Conservation (phyloP, 2,329 filamentous ascomycete genomes). For the Fusarium fujikuroi region DNA sequence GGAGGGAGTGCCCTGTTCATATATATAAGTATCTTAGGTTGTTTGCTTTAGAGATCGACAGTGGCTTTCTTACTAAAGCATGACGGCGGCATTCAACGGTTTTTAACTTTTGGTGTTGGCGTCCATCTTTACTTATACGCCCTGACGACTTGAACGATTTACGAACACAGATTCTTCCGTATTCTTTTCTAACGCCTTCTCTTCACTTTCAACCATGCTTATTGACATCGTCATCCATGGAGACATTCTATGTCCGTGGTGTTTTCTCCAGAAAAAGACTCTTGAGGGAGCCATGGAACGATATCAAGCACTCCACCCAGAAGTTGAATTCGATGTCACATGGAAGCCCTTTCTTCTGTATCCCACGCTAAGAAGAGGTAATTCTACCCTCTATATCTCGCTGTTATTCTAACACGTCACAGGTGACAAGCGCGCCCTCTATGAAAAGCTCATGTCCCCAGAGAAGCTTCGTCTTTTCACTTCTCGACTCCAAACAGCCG, state of each 20-base stretch:
- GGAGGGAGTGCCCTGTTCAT: neutral
- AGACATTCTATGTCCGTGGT: slow-evolving; percentile 64
- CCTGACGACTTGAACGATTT: neutral
- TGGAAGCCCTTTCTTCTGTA: slow-evolving; percentile 61
- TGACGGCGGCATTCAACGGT: neutral
- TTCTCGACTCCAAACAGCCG: slow-evolving; percentile 48
- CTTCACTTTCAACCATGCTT: slow-evolving; percentile 17
- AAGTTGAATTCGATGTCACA: slow-evolving; percentile 57
- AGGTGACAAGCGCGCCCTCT: slow-evolving; percentile 52
- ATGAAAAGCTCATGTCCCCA: slow-evolving; percentile 47
- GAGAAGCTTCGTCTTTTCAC: slow-evolving; percentile 44
- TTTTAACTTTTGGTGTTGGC: neutral
- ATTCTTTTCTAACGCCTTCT: neutral
- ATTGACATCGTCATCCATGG: slow-evolving; percentile 58
- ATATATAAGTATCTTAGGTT: slow-evolving; percentile 8
- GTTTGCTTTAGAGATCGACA: neutral
- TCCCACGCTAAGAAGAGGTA: slow-evolving; percentile 48
- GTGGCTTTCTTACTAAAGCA: slow-evolving; percentile 1
- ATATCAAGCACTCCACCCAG: slow-evolving; percentile 54
- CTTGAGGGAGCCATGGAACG: slow-evolving; percentile 57
- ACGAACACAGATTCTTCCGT: neutral
- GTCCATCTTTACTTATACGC: neutral
- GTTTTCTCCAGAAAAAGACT: slow-evolving; percentile 60
- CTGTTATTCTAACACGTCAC: neutral
- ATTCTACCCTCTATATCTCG: neutral